Conservation (phyloP, 2,329 filamentous ascomycete species). For the Pestalotiopsis sp. region DNA sequence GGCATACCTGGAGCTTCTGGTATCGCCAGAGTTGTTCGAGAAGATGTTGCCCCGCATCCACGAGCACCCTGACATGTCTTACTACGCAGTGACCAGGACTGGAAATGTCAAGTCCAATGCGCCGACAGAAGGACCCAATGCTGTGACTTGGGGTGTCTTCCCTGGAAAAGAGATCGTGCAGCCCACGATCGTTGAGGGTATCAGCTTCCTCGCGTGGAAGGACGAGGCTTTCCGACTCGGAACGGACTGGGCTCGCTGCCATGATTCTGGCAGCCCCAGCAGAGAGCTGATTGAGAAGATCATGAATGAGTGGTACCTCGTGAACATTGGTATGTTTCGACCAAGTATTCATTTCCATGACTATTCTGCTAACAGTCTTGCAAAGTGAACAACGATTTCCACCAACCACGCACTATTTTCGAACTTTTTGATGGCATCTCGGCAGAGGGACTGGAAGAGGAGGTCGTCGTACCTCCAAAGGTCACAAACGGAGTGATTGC, state of each 20-base stretch:
- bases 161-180: slow-evolving; percentile 99
- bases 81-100: slow-evolving; percentile 87
- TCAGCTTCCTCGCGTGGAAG: slow-evolving; percentile 98
- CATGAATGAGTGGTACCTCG: slow-evolving; percentile 89
- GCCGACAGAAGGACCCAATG: slow-evolving; percentile 85
- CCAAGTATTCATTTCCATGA: neutral
- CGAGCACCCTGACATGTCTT: slow-evolving; percentile 80
- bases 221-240: slow-evolving; percentile 95
- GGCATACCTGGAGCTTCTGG: slow-evolving; percentile 89
- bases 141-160: slow-evolving; percentile 99
- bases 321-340: slow-evolving; percentile 81
- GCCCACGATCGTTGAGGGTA: slow-evolving; percentile 97
- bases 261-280: slow-evolving; percentile 75
- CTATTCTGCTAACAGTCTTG: slow-evolving; percentile 6
- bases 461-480: slow-evolving; percentile 28
- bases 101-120: slow-evolving; percentile 86
- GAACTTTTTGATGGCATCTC: slow-evolving; percentile 79
- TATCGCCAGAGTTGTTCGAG: slow-evolving; percentile 77
- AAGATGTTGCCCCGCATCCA: slow-evolving; percentile 81
- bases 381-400: slow-evolving; percentile 97
- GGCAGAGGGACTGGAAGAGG: slow-evolving; percentile 63
- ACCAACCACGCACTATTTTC: slow-evolving; percentile 80
- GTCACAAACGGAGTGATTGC: slow-evolving; percentile 29
- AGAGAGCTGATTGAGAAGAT: slow-evolving; percentile 78
- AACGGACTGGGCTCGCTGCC: slow-evolving; percentile 91